Base-by-base conservation (phyloP, 2,329 filamentous ascomycete species). In the Cyphellophora attinorum region DNA sequence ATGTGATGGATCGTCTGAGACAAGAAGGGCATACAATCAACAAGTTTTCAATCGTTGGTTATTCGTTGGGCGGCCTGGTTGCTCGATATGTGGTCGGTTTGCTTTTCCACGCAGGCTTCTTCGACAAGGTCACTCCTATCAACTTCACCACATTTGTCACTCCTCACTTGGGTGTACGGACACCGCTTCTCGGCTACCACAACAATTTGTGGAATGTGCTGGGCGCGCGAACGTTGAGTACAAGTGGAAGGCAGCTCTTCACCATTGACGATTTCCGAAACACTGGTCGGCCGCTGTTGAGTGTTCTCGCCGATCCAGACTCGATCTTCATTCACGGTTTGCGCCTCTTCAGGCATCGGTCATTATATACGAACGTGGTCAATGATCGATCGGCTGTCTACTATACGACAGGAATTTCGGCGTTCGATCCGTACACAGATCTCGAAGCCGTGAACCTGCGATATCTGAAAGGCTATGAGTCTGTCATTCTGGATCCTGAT, bases 121-220 rank as follows among this genome's bases (percentile, higher is more conserved):
- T 96, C 37, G 79, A 93, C 37, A 70, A 70, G 38, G 68, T 96
- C 16, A 71, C 85, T 53, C 89, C 89, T 45, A 74, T 89, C 73
- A 95, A 93, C 65, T 95, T 96, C 59, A 85, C 81, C 2, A 94
- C 88, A 1, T 95, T 96, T 59, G 89, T 83, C 4, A 80, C 82
- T 19, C 89, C 83, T 15, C 83, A 88, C 58, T 68, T 88, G 5
- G 83, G 83, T n/a, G 81, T 82, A 2, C 69, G 81, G 32, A 75
- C 76, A 1, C 82, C 83, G 2, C 59, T 78, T 28, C 74, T 72
- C 30, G 81, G 81, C 11, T 71, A 72, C 61, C 66, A 72, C 37
- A 78, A 76, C 52, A 73, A 70, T 53, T 62, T 81, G 38, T 95
- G 68, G 77, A 96, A 96, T 53, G 72, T 81, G n/a, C 57, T 96